Percentiles rank a stretch among this genome's conserved stretches.
These are phyloP conservation scores for Candida easanensis DNA, from an alignment of 805 yeast genomes.

Conservation along the genomic window DNA sequence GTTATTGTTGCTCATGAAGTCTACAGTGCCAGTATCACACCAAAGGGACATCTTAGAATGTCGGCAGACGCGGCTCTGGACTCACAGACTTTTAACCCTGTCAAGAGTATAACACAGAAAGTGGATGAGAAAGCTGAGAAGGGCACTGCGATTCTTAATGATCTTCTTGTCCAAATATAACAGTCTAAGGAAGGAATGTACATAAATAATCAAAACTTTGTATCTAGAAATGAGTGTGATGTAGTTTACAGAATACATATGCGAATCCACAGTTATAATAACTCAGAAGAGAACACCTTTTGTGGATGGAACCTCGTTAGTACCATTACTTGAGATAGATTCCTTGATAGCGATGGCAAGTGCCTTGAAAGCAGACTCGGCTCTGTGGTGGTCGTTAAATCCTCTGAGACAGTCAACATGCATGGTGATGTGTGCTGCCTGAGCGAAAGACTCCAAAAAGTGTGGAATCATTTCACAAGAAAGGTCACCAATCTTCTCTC, in stretches of 20 bases:
- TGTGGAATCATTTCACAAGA: constrained; percentile 98
- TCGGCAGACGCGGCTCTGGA: too few species aligned
- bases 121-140: too few species aligned
- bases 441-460: constrained; percentile 90
- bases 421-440: constrained; percentile 83
- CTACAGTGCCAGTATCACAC: neutral
- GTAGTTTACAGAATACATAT: too few species aligned
- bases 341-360: constrained; percentile 89
- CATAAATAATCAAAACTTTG: neutral
- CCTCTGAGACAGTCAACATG: constrained; percentile 96
- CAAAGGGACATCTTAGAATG: neutral
- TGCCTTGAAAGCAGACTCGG: constrained; percentile 96
- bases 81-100: too few species aligned
- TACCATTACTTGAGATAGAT: constrained; percentile 79
- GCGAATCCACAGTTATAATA: too few species aligned
- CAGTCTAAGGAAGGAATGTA: too few species aligned
- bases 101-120: too few species aligned
- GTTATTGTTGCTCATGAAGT: constrained; percentile 41
- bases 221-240: neutral
- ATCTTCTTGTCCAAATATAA: too few species aligned
- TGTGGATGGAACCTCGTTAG: constrained; percentile 91
- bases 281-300: constrained; percentile 82
- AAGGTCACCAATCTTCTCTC: constrained; percentile 92
- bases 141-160: too few species aligned
- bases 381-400: constrained; percentile 91